These are phyloP conservation scores for Coleophoma crateriformis DNA, from an alignment of 2,329 filamentous ascomycete genomes.

Conservation along the genomic window DNA sequence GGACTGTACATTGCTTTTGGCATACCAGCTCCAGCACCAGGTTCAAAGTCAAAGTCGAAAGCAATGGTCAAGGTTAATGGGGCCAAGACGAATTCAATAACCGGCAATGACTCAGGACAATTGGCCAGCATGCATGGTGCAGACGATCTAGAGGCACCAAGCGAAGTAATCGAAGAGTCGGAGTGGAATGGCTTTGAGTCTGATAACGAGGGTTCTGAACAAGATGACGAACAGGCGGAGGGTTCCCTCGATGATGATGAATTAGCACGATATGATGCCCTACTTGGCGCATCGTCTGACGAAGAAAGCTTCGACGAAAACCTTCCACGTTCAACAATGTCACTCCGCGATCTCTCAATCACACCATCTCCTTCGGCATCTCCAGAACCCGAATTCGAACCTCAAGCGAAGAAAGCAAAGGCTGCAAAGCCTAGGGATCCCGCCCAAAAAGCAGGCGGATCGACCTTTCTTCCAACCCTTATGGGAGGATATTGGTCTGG, in stretches of 20 bases:
- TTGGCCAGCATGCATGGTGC: not conserved
- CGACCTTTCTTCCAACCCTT: conserved; percentile 68
- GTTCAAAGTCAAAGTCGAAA: conserved; percentile 10
- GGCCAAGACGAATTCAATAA: conserved; percentile 10
- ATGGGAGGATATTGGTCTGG: conserved; percentile 78
- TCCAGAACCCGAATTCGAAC: conserved; percentile 12
- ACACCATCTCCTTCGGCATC: conserved; percentile 5
- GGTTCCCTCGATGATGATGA: conserved; percentile 17
- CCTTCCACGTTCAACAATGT: not conserved
- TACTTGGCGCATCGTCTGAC: conserved; percentile 24
- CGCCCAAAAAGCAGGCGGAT: conserved; percentile 20
- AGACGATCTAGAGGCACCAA: conserved; percentile 2
- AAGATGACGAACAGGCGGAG: conserved; percentile 11
- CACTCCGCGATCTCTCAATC: not conserved
- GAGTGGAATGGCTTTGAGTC: conserved; percentile 15
- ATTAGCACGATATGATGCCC: conserved; percentile 21
- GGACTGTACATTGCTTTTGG: conserved; percentile 23
- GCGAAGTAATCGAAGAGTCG: not conserved
- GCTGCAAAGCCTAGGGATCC: conserved; percentile 6
- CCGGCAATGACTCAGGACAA: conserved; percentile 3
- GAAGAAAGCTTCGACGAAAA: conserved; percentile 22
- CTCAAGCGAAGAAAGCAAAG: conserved; percentile 12
- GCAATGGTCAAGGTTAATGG: conserved; percentile 8
- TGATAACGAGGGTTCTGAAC: conserved; percentile 9
- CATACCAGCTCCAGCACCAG: conserved; percentile 17